Conservation (phyloP, 352 stramenopile genomes). For the Phytophthora palmivora region DNA sequence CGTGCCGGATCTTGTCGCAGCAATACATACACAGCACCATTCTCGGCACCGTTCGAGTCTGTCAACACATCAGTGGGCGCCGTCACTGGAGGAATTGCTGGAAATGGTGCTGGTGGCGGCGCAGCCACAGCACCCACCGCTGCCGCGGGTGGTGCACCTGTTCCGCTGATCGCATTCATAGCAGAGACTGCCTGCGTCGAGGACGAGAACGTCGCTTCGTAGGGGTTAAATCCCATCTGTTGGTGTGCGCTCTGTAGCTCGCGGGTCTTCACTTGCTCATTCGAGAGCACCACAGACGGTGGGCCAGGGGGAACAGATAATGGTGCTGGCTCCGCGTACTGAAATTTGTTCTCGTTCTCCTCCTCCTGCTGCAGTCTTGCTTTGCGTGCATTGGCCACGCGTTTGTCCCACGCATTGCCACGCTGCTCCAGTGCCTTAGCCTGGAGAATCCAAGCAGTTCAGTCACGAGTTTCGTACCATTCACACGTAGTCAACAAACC, state of each 20-base stretch:
- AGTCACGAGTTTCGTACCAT: background rate
- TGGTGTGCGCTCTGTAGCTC: constrained; percentile 62
- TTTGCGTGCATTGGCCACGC: constrained; percentile 62
- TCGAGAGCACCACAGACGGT: constrained; percentile 47
- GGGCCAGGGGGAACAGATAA: constrained; percentile 1
- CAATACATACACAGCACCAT: constrained; percentile 68
- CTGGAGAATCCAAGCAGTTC: constrained; percentile 25
- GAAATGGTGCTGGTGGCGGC: constrained; percentile 32
- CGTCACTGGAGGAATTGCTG: constrained; percentile 20
- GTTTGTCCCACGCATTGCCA: constrained; percentile 75
- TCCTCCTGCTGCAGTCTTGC: constrained; percentile 59
- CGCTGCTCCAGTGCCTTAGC: constrained; percentile 65
- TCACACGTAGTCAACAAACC: constrained; percentile 30
- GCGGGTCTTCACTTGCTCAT: constrained; percentile 70
- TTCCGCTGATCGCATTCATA: constrained; percentile 56
- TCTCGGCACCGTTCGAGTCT: constrained; percentile 17
- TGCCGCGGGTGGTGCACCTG: constrained; percentile 1
- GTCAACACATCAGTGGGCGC: background rate
- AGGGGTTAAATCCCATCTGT: constrained; percentile 80
- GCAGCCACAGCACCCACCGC: constrained; percentile 1
- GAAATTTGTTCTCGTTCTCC: constrained; percentile 51
- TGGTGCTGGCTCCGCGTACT: constrained; percentile 29
- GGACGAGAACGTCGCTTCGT: constrained; percentile 71
- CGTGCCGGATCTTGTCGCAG: constrained; percentile 55
- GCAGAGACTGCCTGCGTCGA: constrained; percentile 58